Conservation (phyloP, 768 basidiomycete genomes). For the Lactarius indigo region DNA sequence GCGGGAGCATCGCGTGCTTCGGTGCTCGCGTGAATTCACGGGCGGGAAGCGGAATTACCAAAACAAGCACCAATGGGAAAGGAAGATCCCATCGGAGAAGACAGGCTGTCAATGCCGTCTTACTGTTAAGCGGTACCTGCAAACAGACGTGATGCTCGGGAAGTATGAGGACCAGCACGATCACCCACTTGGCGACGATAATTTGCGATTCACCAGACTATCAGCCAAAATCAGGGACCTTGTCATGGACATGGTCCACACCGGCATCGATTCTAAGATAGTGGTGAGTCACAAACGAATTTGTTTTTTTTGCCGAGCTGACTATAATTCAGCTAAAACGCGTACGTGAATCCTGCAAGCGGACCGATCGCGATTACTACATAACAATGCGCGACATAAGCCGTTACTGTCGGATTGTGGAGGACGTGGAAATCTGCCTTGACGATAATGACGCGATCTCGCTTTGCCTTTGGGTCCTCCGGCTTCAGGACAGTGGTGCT, state of each 20-base stretch:
- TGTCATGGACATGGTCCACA: background rate
- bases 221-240: too few relatives aligned
- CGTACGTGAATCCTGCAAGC: too few relatives aligned
- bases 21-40: background rate
- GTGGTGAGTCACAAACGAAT: background rate
- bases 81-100: background rate
- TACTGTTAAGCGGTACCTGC: background rate
- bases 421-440: background rate
- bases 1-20: conserved; percentile 10
- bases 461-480: background rate
- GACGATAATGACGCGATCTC: too few relatives aligned
- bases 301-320: too few relatives aligned
- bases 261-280: background rate
- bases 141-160: background rate
- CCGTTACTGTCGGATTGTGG: background rate
- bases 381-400: background rate
- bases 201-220: too few relatives aligned
- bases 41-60: background rate
- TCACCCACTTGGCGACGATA: too few relatives aligned
- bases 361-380: too few relatives aligned
- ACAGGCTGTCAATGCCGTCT: background rate
- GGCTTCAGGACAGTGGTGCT: background rate
- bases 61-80: background rate
- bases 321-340: too few relatives aligned
- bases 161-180: too few relatives aligned